phyloP scores from a whole-genome alignment of 371 early-diverging fungal species.

The Mucor plumbeus region DNA sequence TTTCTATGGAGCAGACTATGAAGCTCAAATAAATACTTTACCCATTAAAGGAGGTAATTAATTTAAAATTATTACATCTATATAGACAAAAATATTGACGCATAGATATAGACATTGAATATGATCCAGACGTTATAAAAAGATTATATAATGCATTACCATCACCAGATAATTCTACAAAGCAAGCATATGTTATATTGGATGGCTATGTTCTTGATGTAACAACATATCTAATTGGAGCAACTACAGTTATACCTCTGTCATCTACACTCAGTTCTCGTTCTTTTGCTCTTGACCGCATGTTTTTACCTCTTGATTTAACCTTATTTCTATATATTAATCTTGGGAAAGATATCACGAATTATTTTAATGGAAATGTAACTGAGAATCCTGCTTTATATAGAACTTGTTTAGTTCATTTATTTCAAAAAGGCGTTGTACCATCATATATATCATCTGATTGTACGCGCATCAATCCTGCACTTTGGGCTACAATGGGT shows the following conservation, averaged over 20 bases:
- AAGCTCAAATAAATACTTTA: conserved; percentile 10
- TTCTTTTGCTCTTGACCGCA: conserved; percentile 45
- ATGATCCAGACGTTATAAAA: conserved; percentile 26
- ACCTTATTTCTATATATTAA: conserved; percentile 45
- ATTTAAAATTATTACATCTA: neutral
- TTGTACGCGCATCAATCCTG: conserved; percentile 48
- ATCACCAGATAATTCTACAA: conserved; percentile 27
- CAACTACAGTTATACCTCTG: conserved; percentile 40
- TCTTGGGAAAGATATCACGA: conserved; percentile 49
- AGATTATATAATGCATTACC: conserved; percentile 33
- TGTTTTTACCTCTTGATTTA: conserved; percentile 50
- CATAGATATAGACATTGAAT: conserved; percentile 36
- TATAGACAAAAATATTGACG: neutral
- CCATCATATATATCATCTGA: conserved; percentile 30
- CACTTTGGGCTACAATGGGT: conserved; percentile 56
- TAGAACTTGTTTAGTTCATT: conserved; percentile 32
- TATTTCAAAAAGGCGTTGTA: conserved; percentile 45
- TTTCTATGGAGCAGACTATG: conserved; percentile 25
- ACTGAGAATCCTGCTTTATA: conserved; percentile 32
- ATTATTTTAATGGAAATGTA: conserved; percentile 41
- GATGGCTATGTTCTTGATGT: conserved; percentile 50
- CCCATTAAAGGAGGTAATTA: conserved; percentile 39
- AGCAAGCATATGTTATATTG: conserved; percentile 43
- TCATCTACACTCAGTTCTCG: conserved; percentile 43
- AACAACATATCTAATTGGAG: conserved; percentile 42